Percentiles rank a stretch among this genome's conserved stretches.
These are phyloP conservation scores for Bipolaris bicolor DNA, from an alignment of 2,329 filamentous ascomycete species.

Conservation along the genomic window DNA sequence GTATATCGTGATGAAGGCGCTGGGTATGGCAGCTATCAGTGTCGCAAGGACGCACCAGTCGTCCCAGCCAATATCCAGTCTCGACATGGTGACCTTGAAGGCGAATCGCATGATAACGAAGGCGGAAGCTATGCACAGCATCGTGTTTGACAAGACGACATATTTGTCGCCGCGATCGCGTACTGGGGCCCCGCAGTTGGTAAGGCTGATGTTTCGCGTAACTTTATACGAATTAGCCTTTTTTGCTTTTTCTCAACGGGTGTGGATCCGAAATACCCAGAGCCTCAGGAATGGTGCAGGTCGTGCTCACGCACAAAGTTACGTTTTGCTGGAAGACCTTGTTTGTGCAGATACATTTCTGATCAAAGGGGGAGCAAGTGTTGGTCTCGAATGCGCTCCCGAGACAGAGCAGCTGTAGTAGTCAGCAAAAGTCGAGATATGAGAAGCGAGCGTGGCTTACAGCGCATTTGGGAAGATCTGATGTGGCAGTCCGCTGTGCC, in stretches of 20 bases:
- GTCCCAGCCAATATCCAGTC: constrained; percentile 47
- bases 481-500: constrained; percentile 6
- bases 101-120: constrained; percentile 47
- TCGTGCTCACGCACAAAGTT: constrained; percentile 25
- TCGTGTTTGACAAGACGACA: constrained; percentile 42
- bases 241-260: neutral
- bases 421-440: constrained; percentile 1
- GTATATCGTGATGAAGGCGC: constrained; percentile 34
- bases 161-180: constrained; percentile 47
- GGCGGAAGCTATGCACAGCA: constrained; percentile 43
- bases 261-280: constrained; percentile 20
- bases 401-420: constrained; percentile 19
- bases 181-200: constrained; percentile 48
- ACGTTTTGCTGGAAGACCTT: constrained; percentile 27
- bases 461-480: constrained; percentile 21
- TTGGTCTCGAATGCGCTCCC: constrained; percentile 17
- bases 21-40: constrained; percentile 30
- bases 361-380: constrained; percentile 27
- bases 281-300: constrained; percentile 32
- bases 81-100: constrained; percentile 46
- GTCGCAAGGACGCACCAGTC: constrained; percentile 44
- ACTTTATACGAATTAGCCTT: constrained; percentile 25
- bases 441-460: constrained; percentile 15
- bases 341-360: constrained; percentile 34
- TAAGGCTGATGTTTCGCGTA: constrained; percentile 51